Evolutionary conservation across 257 asterid species (phyloP), one percentile per base, ranked within the genome.

Genomic region (Petunia secreta): DNA sequence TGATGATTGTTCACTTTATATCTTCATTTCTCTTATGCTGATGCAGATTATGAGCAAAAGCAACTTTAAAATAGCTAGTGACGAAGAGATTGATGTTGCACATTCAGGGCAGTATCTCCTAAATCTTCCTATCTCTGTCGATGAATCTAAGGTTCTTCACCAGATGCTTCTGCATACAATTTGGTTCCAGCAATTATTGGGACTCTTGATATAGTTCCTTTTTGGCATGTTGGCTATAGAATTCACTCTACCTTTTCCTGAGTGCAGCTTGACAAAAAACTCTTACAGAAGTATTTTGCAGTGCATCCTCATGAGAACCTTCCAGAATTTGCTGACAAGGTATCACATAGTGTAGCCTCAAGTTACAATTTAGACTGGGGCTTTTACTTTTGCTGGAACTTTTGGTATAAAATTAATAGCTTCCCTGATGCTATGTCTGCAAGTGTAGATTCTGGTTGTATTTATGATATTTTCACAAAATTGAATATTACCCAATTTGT

Each of bases 321-420:
- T 84, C 99, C 99, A 48, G 96, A 92, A 79, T 93, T 92, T 74
- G 91, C 94, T 14, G 97, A 95, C 82, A 95, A 95, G 98, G 98
- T 95, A 87, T 80, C 36, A 4, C 79, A 62, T 37, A 13, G 16
- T 77, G 50, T 40, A 80, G 64, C 48, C 48, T 52, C 75, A 78
- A 62, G 59, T 34, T 63, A 13, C 38, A 54, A 78, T 48, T 71
- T 71, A 50, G 5, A 9, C 16, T 44, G 76, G 44, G 41, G 58
- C 3, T 25, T 71, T 71, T 71, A 34, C 60, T 48, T 37, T 48
- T 71, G 39, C 13, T 71, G 44, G 62, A 15, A 5, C 25, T 6
- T 52, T 73, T 11, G 62, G 60, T 5, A 6, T 73, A 44, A 39
- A 71, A 60, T 11, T 50, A 71, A 71, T 5, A 6, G 34, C 44